Evolutionary conservation across 495 filamentous ascomycete species (phyloP).

Genomic region (Chaetomium tenue): DNA sequence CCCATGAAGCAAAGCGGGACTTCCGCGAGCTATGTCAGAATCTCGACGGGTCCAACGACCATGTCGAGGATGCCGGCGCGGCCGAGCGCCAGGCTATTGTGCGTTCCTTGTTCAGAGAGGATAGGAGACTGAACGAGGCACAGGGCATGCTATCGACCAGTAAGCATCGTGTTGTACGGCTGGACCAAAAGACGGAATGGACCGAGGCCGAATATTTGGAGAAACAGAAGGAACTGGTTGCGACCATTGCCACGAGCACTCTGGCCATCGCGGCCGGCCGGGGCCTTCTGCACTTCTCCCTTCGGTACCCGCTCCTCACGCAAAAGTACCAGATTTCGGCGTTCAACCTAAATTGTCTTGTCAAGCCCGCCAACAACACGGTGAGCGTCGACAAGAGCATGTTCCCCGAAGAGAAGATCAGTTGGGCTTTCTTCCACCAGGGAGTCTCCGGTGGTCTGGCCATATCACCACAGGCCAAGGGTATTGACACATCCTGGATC

Average conservation of each 20-base stretch:
- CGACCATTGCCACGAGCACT: conserved; percentile 79
- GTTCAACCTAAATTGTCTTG: conserved; percentile 82
- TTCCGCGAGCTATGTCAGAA: conserved; percentile 60
- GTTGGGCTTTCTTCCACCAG: conserved; percentile 98
- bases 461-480: conserved; percentile 84
- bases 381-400: conserved; percentile 78
- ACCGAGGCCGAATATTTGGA: conserved; percentile 84
- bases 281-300: conserved; percentile 78
- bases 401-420: conserved; percentile 91
- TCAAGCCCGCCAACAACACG: conserved; percentile 86
- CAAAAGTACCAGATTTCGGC: conserved; percentile 83
- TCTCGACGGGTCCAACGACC: conserved; percentile 41
- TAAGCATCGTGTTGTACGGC: conserved; percentile 71
- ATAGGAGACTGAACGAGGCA: conserved; percentile 82
- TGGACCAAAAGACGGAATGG: conserved; percentile 73
- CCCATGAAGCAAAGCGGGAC: conserved; percentile 70
- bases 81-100: conserved; percentile 79
- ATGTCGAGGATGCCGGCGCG: conserved; percentile 53
- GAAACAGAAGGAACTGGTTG: conserved; percentile 84
- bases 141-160: conserved; percentile 72
- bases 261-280: conserved; percentile 82
- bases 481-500: conserved; percentile 98
- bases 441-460: conserved; percentile 87
- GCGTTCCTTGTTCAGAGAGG: conserved; percentile 82
- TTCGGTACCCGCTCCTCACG: conserved; percentile 79